Percentiles rank a stretch among this genome's conserved stretches.
These are phyloP conservation scores for Leccinum sublutescens DNA, from an alignment of 768 basidiomycete genomes.

Conservation along the genomic window DNA sequence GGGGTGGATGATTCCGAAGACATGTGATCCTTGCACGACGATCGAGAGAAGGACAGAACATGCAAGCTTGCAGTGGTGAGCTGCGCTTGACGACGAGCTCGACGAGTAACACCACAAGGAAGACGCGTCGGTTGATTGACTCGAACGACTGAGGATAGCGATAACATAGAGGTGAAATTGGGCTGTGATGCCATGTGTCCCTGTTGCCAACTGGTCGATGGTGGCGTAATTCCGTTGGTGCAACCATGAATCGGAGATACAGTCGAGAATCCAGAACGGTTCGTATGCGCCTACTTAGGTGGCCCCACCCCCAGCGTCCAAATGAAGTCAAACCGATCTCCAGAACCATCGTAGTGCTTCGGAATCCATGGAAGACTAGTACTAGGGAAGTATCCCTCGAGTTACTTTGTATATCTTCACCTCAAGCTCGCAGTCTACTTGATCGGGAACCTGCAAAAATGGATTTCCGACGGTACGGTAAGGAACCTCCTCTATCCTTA, in stretches of 20 bases:
- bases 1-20: neutral
- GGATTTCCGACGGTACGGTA: slow-evolving; percentile 14
- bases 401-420: slow-evolving; percentile 34
- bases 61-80: neutral
- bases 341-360: slow-evolving; percentile 15
- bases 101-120: neutral
- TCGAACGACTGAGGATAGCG: too few relatives aligned
- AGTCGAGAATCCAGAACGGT: neutral
- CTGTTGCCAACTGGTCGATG: neutral
- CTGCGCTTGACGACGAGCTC: slow-evolving; percentile 3
- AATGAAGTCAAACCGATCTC: slow-evolving; percentile 10
- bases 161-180: too few relatives aligned
- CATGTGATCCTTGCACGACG: neutral
- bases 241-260: slow-evolving; percentile 4
- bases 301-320: neutral
- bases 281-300: slow-evolving; percentile 2
- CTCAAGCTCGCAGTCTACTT: slow-evolving; percentile 30
- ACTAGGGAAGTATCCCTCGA: slow-evolving; percentile 2
- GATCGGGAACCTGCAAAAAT: slow-evolving; percentile 29
- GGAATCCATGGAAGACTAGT: slow-evolving; percentile 1
- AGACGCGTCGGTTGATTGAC: neutral
- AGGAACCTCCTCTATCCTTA: slow-evolving; percentile 28
- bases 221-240: slow-evolving; percentile 1
- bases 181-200: neutral
- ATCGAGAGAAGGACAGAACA: neutral